A percentile compares a stretch with the other conserved stretches of the same genome.
These are phyloP conservation scores for Pichia eremophila DNA, from an alignment of 805 yeast species.

Conservation along the genomic window DNA sequence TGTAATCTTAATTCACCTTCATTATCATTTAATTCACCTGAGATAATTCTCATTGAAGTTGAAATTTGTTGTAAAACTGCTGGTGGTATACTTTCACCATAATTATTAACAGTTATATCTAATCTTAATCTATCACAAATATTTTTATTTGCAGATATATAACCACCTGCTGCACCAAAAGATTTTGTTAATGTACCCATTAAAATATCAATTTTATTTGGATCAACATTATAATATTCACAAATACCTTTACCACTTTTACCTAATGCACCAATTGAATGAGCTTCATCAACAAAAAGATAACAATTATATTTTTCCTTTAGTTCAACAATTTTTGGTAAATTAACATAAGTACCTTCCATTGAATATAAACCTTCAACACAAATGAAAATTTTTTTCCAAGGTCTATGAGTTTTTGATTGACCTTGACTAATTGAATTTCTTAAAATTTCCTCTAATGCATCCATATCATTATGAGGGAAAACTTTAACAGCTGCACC, in stretches of 20 bases:
- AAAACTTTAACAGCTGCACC: constrained; percentile 91
- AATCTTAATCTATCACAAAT: constrained; percentile 68
- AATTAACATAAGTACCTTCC: constrained; percentile 85
- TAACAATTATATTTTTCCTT: constrained; percentile 82
- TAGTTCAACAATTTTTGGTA: constrained; percentile 65
- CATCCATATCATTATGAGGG: constrained; percentile 83
- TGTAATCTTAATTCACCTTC: constrained; percentile 88
- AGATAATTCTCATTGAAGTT: constrained; percentile 67
- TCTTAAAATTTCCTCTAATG: constrained; percentile 65
- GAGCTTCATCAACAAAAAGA: constrained; percentile 94
- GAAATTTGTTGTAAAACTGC: constrained; percentile 85
- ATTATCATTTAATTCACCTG: constrained; percentile 79
- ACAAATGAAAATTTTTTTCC: constrained; percentile 78
- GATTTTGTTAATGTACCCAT: constrained; percentile 99
- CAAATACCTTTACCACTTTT: constrained; percentile 91
- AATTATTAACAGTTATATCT: constrained; percentile 60
- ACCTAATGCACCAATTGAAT: constrained; percentile 98
- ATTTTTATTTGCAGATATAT: constrained; percentile 66
- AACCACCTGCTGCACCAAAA: constrained; percentile 98
- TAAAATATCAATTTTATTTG: constrained; percentile 68
- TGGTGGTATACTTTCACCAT: constrained; percentile 85
- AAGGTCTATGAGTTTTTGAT: constrained; percentile 91
- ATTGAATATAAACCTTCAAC: constrained; percentile 89
- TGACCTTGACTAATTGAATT: constrained; percentile 90
- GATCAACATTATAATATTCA: constrained; percentile 79